Evolutionary conservation across 2,329 filamentous ascomycete species (phyloP).

Genomic region (Hymenoscyphus fraxineus): DNA sequence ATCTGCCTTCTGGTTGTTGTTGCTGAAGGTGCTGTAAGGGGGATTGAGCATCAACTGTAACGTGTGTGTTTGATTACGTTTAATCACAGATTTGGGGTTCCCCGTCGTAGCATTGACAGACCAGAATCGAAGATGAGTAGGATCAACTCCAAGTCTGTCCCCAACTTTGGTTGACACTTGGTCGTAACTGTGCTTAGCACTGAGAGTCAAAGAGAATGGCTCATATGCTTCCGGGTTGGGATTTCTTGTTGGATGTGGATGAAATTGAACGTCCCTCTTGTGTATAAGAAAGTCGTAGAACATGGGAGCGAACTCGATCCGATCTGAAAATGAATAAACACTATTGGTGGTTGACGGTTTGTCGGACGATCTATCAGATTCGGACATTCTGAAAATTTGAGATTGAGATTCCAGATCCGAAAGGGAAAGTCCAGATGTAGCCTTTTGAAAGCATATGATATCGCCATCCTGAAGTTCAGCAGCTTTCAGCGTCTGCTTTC

Average conservation of each 20-base stretch:
- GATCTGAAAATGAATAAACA: conserved; percentile 39
- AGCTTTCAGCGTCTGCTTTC: conserved; percentile 81
- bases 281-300: conserved; percentile 95
- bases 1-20: conserved; percentile 68
- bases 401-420: conserved; percentile 19
- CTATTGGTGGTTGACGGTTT: conserved; percentile 14
- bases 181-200: conserved; percentile 86
- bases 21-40: conserved; percentile 67
- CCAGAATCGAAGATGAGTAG: conserved; percentile 87
- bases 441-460: conserved; percentile 88
- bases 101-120: conserved; percentile 75
- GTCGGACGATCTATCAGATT: conserved; percentile 26
- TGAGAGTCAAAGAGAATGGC: conserved; percentile 73
- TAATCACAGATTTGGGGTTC: conserved; percentile 74
- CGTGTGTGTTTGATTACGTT: conserved; percentile 63
- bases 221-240: conserved; percentile 49
- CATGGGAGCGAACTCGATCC: conserved; percentile 67
- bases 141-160: conserved; percentile 68
- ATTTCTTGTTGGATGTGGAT: conserved; percentile 60
- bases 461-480: conserved; percentile 97
- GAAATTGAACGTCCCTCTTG: conserved; percentile 74
- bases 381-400: conserved; percentile 35
- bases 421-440: conserved; percentile 24
- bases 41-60: conserved; percentile 75
- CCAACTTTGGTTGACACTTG: conserved; percentile 80